These are phyloP conservation scores for Bremia lactucae DNA, from an alignment of 352 stramenopile genomes.

Conservation along the genomic window DNA sequence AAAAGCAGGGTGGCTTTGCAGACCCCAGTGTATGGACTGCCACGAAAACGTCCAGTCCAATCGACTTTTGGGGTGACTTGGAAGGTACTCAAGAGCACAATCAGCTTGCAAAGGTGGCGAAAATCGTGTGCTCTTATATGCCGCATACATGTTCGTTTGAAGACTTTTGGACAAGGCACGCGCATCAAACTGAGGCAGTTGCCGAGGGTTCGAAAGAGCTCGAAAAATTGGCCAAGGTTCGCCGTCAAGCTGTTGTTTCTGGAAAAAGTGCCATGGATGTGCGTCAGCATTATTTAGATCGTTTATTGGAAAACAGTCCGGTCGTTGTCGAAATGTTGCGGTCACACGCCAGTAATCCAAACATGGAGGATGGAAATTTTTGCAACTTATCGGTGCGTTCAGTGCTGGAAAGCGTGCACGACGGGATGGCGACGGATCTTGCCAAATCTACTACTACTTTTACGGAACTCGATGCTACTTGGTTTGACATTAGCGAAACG, in stretches of 20 bases:
- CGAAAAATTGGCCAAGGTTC: slow-evolving; percentile 22
- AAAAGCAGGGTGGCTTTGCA: slow-evolving; percentile 26
- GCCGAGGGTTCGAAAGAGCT: slow-evolving; percentile 1
- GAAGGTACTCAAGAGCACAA: slow-evolving; percentile 23
- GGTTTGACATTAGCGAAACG: slow-evolving; percentile 20
- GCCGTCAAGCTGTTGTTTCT: slow-evolving; percentile 8
- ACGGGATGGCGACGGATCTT: slow-evolving; percentile 14
- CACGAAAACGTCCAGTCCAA: slow-evolving; percentile 21
- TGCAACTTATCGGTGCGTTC: slow-evolving; percentile 11
- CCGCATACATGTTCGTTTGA: slow-evolving; percentile 20
- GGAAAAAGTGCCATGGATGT: slow-evolving; percentile 11
- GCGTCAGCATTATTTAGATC: too few species aligned
- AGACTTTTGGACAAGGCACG: slow-evolving; percentile 13
- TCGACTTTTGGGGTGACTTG: slow-evolving; percentile 32
- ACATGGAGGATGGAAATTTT: neutral
- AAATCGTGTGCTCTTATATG: slow-evolving; percentile 23
- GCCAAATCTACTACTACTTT: neutral
- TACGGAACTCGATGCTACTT: slow-evolving; percentile 19
- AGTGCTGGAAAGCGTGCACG: slow-evolving; percentile 15
- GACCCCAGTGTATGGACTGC: slow-evolving; percentile 26
- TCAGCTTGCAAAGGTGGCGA: slow-evolving; percentile 22
- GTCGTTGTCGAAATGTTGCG: slow-evolving; percentile 14
- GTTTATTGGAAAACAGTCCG: slow-evolving; percentile 12
- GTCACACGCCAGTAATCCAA: neutral
- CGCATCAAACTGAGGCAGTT: neutral